A percentile compares a stretch with the other conserved stretches of the same genome.
These are phyloP conservation scores for Nicotiana noctiflora DNA, from an alignment of 257 asterid genomes.

Conservation along the genomic window DNA sequence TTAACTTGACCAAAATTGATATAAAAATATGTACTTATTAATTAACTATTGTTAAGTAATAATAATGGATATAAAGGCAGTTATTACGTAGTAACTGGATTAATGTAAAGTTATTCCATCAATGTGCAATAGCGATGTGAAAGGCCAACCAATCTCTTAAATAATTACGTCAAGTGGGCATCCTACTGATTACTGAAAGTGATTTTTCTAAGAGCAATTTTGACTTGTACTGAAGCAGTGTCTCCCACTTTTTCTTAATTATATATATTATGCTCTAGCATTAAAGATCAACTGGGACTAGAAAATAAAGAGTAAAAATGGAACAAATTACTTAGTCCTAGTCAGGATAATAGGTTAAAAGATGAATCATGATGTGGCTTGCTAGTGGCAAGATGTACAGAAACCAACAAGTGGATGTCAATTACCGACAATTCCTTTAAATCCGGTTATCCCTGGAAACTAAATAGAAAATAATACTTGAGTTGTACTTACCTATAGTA, in stretches of 20 bases:
- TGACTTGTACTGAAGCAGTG: neutral
- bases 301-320: neutral
- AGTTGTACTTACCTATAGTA: neutral
- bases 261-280: neutral
- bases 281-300: slow-evolving; percentile 12
- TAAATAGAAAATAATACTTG: slow-evolving; percentile 8
- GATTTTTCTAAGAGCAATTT: neutral
- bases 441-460: slow-evolving; percentile 14
- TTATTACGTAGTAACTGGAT: neutral
- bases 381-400: slow-evolving; percentile 19
- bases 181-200: neutral
- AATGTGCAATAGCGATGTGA: neutral
- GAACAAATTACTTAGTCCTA: neutral
- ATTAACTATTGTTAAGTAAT: neutral
- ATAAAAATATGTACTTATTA: neutral
- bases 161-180: slow-evolving; percentile 19
- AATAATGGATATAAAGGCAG: neutral
- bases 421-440: slow-evolving; percentile 26
- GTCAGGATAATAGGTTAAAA: neutral
- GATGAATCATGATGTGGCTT: neutral
- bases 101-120: neutral
- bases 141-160: slow-evolving; percentile 15
- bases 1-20: neutral
- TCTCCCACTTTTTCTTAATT: neutral
- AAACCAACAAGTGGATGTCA: slow-evolving; percentile 16